Base-by-base conservation (phyloP, 2,329 filamentous ascomycete genomes). In the Ascosphaera acerosa region DNA sequence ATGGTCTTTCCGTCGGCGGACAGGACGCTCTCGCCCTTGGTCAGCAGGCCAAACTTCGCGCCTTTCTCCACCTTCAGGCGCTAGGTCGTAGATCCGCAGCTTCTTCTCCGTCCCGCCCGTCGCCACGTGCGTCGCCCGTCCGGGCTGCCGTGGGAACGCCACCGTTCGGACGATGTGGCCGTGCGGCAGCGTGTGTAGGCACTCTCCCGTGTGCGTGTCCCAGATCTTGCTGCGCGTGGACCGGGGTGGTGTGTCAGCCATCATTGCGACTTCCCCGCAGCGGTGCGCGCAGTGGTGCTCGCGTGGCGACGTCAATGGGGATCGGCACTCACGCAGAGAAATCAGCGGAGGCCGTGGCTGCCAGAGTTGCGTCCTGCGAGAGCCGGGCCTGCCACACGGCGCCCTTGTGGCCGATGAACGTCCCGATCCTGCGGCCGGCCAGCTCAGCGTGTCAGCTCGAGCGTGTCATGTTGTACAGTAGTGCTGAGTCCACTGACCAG, bases 81-180 rank as follows among this genome's bases (percentile, higher is more conserved):
- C n/a, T n/a, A 97, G 60, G 44, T 94, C 84, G 46, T 87, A 97
- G 38, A 97, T 74, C 32, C 84, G 77, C 32, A 97, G 65, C 53
- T 87, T 92, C 63, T 92, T 94, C 56, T 97, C 87, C 58, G 77
- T 77, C 16, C 87, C 87, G 19, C 84, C 87, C 0, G 87, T 94
- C 4, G 84, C 87, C 17, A 97, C 61, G 34, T 90, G 59, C 37
- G 62, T 71, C n/a, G 76, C 75, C 15, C 70, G 71, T 12, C 12
- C 26, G 33, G 71, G 66, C 42, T 84, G 75, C 27, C 76, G 70
- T 2, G 78, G 76, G 44, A 92, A 94, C 7, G 87, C 81, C 37
- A 94, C 69, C 23, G 84, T 77, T 38, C 87, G 78, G 37, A 94
- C 87, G 40, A 97, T 92, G 52, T 97, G 87, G 39, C 81, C 70